phyloP scores from a whole-genome alignment of 371 early-diverging fungal species.

The Mucor plumbeus region DNA sequence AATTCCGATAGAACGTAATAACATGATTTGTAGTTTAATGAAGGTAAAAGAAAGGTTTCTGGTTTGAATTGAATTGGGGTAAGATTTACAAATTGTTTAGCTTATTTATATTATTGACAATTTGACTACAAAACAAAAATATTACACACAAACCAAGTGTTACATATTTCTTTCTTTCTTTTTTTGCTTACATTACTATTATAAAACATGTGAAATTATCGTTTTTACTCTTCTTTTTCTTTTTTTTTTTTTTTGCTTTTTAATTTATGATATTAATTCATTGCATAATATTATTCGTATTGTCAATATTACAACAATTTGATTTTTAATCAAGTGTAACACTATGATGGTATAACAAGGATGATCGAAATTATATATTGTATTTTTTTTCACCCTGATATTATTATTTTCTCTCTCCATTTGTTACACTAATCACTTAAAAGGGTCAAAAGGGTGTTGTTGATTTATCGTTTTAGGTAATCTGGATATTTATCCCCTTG shows the following conservation, averaged over 20 bases:
- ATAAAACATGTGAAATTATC: not conserved
- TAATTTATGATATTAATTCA: not conserved
- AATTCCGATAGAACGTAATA: slow-evolving; percentile 13
- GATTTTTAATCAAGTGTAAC: slow-evolving; percentile 1
- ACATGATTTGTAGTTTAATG: slow-evolving; percentile 1
- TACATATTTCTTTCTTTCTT: too few relatives aligned
- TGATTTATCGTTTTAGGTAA: not conserved
- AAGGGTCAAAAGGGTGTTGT: not conserved
- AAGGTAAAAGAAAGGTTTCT: not conserved
- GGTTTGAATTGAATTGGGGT: not conserved
- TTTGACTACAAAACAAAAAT: not conserved
- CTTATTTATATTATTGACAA: not conserved
- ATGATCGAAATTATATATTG: not conserved
- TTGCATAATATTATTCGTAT: slow-evolving; percentile 1
- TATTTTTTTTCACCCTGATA: not conserved
- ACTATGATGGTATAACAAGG: not conserved
- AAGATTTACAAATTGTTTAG: too few relatives aligned
- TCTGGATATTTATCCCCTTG: too few relatives aligned
- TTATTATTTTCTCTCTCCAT: not conserved
- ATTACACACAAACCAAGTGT: not conserved
- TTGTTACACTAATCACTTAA: not conserved
- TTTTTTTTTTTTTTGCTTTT: too few relatives aligned
- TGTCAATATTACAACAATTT: not conserved
- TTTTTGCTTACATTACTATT: not conserved
- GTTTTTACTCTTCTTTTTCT: too few relatives aligned